Evolutionary conservation across 495 filamentous ascomycete species (phyloP).

Genomic region (Amniculicola lignicola): DNA sequence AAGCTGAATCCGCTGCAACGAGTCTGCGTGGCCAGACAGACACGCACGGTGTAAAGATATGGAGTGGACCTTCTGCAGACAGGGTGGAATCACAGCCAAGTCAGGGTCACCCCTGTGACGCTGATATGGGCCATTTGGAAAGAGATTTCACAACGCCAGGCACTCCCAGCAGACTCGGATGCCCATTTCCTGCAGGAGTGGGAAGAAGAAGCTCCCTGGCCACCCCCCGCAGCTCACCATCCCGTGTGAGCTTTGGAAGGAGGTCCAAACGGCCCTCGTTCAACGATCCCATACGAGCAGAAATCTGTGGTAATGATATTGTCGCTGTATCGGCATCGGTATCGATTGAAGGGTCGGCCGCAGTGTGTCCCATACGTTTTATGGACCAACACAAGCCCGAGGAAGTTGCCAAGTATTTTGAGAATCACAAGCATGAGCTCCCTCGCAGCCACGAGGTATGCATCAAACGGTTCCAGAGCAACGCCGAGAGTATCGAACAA

Average conservation of each 20-base stretch:
- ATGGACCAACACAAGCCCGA: slow-evolving; percentile 85
- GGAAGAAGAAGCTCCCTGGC: slow-evolving; percentile 27
- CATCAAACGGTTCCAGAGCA: slow-evolving; percentile 79
- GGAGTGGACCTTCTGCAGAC: slow-evolving; percentile 47
- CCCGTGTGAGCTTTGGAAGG: slow-evolving; percentile 42
- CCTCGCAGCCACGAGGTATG: slow-evolving; percentile 88
- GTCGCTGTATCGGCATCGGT: slow-evolving; percentile 52
- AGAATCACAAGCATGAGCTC: slow-evolving; percentile 88
- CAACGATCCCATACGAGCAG: slow-evolving; percentile 59
- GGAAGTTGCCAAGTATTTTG: slow-evolving; percentile 84
- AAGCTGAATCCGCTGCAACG: slow-evolving; percentile 21
- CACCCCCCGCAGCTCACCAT: slow-evolving; percentile 35
- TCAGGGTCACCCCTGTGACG: slow-evolving; percentile 41
- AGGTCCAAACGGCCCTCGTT: slow-evolving; percentile 39
- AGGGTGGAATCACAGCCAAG: slow-evolving; percentile 34
- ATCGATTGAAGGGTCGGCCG: slow-evolving; percentile 37
- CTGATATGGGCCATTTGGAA: slow-evolving; percentile 49
- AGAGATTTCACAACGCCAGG: slow-evolving; percentile 64
- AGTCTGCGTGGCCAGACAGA: not conserved
- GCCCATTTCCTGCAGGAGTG: slow-evolving; percentile 53
- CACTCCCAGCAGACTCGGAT: slow-evolving; percentile 58
- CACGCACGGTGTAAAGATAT: slow-evolving; percentile 38
- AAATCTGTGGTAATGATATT: slow-evolving; percentile 52
- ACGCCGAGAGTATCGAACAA: slow-evolving; percentile 74
- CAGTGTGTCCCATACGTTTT: slow-evolving; percentile 77